Conservation (phyloP, 768 basidiomycete genomes). For the Tricholoma furcatifolium region DNA sequence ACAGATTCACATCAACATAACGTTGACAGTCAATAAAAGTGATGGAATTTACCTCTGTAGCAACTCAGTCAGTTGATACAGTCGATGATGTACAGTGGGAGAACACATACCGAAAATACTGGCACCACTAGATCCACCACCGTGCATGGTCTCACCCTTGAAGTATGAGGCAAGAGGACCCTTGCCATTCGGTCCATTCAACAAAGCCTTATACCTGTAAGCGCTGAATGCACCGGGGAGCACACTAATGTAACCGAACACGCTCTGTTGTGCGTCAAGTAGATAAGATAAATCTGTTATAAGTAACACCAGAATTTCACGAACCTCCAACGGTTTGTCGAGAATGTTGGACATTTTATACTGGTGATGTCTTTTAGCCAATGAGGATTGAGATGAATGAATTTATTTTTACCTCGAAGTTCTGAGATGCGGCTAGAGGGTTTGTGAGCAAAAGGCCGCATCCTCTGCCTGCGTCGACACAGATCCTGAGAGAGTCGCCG, state of each 20-base stretch:
- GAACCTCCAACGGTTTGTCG: slow-evolving; percentile 90
- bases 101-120: slow-evolving; percentile 58
- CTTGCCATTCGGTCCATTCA: slow-evolving; percentile 83
- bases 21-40: neutral
- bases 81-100: neutral
- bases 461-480: slow-evolving; percentile 75
- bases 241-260: slow-evolving; percentile 85
- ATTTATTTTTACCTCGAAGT: slow-evolving; percentile 66
- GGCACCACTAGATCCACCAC: slow-evolving; percentile 53
- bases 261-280: slow-evolving; percentile 44
- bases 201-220: slow-evolving; percentile 84
- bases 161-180: slow-evolving; percentile 93
- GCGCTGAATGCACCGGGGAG: slow-evolving; percentile 93
- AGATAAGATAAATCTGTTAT: slow-evolving; percentile 1
- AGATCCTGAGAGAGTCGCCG: slow-evolving; percentile 52
- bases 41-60: slow-evolving; percentile 13
- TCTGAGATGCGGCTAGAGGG: slow-evolving; percentile 89
- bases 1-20: slow-evolving; percentile 23
- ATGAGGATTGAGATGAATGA: neutral
- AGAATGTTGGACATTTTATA: slow-evolving; percentile 97
- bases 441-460: slow-evolving; percentile 71
- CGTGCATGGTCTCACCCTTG: slow-evolving; percentile 88
- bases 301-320: slow-evolving; percentile 16
- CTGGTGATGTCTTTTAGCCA: slow-evolving; percentile 28
- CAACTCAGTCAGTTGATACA: neutral